Percentiles rank a stretch among this genome's conserved stretches.
Conservation (phyloP, 2,329 filamentous ascomycete species). For the Colletotrichum limetticola region DNA sequence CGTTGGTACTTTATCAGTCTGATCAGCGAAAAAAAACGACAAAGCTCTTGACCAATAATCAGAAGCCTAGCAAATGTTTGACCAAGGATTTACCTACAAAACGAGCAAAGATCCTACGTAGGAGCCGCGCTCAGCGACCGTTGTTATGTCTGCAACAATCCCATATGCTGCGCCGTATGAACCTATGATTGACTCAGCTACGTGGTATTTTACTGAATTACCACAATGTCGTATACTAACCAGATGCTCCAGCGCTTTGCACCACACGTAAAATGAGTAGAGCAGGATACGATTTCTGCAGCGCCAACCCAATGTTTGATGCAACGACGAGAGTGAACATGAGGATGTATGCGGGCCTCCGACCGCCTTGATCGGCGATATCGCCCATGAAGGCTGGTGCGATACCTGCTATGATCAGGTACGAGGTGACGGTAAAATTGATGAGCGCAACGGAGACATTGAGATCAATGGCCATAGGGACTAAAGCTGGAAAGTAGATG, state of each 20-base stretch:
- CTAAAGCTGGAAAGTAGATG: constrained; percentile 61
- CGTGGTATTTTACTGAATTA: constrained; percentile 65
- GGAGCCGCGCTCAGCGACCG: no score
- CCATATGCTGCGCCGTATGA: no score
- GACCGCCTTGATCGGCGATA: constrained; percentile 58
- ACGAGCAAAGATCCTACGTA: no score
- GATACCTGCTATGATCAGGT: constrained; percentile 61
- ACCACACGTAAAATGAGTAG: constrained; percentile 61
- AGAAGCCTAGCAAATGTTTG: no score
- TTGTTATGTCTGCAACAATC: no score
- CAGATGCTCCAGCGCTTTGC: constrained; percentile 59
- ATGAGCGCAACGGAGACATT: constrained; percentile 49
- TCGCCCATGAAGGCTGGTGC: constrained; percentile 62
- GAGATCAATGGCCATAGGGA: constrained; percentile 53
- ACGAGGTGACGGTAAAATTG: constrained; percentile 57
- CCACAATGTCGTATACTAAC: constrained; percentile 42
- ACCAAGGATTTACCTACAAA: no score
- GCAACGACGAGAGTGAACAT: constrained; percentile 57
- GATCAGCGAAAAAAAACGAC: background rate
- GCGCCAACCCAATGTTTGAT: constrained; percentile 57
- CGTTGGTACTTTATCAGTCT: background rate
- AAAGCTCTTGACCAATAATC: constrained; percentile 52
- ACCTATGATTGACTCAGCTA: constrained; percentile 47
- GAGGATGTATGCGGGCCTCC: constrained; percentile 58
- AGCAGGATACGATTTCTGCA: constrained; percentile 55